Conservation (phyloP, 768 basidiomycete species). For the Rhizopogon vesiculosus region DNA sequence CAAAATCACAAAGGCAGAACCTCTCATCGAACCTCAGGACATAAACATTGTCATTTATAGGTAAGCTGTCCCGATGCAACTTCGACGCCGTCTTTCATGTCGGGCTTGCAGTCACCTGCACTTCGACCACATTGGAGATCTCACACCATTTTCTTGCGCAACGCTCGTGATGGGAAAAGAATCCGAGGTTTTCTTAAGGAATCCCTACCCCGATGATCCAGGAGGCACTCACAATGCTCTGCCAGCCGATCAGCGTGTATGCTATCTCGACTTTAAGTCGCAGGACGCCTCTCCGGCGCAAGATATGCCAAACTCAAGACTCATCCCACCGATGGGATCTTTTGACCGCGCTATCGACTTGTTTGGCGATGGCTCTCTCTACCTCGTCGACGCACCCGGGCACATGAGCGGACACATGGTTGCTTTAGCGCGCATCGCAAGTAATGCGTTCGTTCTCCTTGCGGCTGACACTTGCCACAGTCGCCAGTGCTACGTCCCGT, state of each 20-base stretch:
- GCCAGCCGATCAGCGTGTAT: background rate
- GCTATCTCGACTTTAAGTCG: background rate
- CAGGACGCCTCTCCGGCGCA: background rate
- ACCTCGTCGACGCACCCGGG: constrained; percentile 3
- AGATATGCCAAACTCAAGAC: background rate
- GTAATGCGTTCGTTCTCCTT: constrained; percentile 8
- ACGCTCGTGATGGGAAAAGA: background rate
- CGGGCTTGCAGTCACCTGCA: constrained; percentile 3
- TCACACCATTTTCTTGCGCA: constrained; percentile 3
- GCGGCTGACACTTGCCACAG: constrained; percentile 11
- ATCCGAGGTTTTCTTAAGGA: background rate
- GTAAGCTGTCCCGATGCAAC: background rate
- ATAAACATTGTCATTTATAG: constrained; percentile 5
- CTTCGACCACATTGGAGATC: constrained; percentile 7
- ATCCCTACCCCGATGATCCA: background rate
- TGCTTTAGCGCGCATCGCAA: constrained; percentile 10
- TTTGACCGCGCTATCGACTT: constrained; percentile 5
- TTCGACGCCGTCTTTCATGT: background rate
- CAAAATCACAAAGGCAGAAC: background rate
- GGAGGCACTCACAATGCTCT: background rate
- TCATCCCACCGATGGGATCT: constrained; percentile 1
- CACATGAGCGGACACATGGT: constrained; percentile 10
- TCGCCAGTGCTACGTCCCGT: constrained; percentile 2
- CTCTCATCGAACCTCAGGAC: background rate
- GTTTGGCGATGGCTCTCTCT: constrained; percentile 6